Evolutionary conservation across 2,329 filamentous ascomycete genomes (phyloP).

Genomic region (Allantophomopsis lycopodina): DNA sequence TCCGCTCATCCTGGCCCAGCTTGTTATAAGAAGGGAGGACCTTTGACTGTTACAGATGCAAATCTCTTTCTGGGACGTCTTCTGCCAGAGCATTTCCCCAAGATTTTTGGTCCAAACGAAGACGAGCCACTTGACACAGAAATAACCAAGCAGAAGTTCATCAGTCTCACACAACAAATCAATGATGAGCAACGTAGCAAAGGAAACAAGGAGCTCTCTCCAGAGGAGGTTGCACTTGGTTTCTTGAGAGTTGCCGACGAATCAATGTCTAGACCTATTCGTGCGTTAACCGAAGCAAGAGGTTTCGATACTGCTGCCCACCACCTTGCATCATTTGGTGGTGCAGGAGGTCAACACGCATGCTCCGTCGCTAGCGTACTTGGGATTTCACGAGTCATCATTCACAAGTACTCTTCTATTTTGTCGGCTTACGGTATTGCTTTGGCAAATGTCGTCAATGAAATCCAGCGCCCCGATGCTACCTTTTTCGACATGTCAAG

Average conservation of each 20-base stretch:
- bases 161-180: slow-evolving; percentile 63
- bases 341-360: slow-evolving; percentile 82
- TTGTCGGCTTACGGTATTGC: slow-evolving; percentile 90
- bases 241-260: slow-evolving; percentile 87
- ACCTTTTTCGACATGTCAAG: slow-evolving; percentile 44
- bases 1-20: slow-evolving; percentile 82
- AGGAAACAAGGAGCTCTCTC: slow-evolving; percentile 37
- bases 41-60: slow-evolving; percentile 85
- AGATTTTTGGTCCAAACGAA: slow-evolving; percentile 87
- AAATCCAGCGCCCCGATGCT: slow-evolving; percentile 67
- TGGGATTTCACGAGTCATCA: slow-evolving; percentile 71
- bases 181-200: slow-evolving; percentile 59
- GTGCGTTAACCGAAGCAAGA: slow-evolving; percentile 82
- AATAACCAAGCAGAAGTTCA: slow-evolving; percentile 62
- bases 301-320: slow-evolving; percentile 86
- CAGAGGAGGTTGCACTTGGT: slow-evolving; percentile 78
- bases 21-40: slow-evolving; percentile 82
- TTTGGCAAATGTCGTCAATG: slow-evolving; percentile 82
- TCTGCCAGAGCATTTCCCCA: slow-evolving; percentile 83
- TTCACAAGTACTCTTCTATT: slow-evolving; percentile 80
- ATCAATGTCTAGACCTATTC: slow-evolving; percentile 80
- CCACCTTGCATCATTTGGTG: slow-evolving; percentile 82
- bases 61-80: slow-evolving; percentile 77
- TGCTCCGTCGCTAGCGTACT: slow-evolving; percentile 81
- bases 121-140: slow-evolving; percentile 65